Percentiles rank a stretch among this genome's conserved stretches.
Evolutionary conservation across 2,329 filamentous ascomycete species (phyloP).

Genomic region (Fusarium haematococcum): DNA sequence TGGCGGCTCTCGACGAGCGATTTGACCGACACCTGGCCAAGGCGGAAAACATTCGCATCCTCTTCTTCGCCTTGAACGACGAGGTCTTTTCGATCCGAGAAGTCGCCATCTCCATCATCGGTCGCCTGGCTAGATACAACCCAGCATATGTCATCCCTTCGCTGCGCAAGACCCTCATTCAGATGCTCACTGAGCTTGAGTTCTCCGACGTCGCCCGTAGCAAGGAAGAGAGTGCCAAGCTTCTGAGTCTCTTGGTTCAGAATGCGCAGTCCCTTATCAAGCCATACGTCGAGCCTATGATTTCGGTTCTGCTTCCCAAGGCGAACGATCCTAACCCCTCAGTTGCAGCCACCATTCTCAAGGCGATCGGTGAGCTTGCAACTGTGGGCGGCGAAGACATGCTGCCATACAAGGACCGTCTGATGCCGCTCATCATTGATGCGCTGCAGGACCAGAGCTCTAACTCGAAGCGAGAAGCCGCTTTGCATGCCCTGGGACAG

Average conservation of each 20-base stretch:
- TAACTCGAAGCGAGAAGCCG: slow-evolving; percentile 88
- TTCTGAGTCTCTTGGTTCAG: slow-evolving; percentile 91
- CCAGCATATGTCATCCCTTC: slow-evolving; percentile 98
- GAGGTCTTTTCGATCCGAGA: slow-evolving; percentile 93
- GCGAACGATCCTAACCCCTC: slow-evolving; percentile 86
- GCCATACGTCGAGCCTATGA: slow-evolving; percentile 97
- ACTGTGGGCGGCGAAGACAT: slow-evolving; percentile 95
- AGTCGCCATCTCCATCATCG: slow-evolving; percentile 95
- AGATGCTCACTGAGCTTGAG: slow-evolving; percentile 94
- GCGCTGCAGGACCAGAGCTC: slow-evolving; percentile 95
- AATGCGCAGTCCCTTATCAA: slow-evolving; percentile 94
- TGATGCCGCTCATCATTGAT: slow-evolving; percentile 96
- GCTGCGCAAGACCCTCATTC: slow-evolving; percentile 92
- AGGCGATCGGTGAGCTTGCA: slow-evolving; percentile 93
- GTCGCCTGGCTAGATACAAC: slow-evolving; percentile 89
- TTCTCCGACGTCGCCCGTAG: slow-evolving; percentile 94
- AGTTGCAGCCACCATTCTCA: slow-evolving; percentile 94
- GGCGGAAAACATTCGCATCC: slow-evolving; percentile 94
- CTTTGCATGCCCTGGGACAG: slow-evolving; percentile 89
- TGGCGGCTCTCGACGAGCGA: slow-evolving; percentile 88
- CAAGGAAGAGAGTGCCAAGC: slow-evolving; percentile 95
- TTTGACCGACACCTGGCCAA: slow-evolving; percentile 98
- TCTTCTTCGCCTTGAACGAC: slow-evolving; percentile 96
- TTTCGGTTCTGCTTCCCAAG: slow-evolving; percentile 93
- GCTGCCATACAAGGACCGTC: slow-evolving; percentile 86